Evolutionary conservation across 352 stramenopile species (phyloP).

Genomic region (Pythium phragmiticola): DNA sequence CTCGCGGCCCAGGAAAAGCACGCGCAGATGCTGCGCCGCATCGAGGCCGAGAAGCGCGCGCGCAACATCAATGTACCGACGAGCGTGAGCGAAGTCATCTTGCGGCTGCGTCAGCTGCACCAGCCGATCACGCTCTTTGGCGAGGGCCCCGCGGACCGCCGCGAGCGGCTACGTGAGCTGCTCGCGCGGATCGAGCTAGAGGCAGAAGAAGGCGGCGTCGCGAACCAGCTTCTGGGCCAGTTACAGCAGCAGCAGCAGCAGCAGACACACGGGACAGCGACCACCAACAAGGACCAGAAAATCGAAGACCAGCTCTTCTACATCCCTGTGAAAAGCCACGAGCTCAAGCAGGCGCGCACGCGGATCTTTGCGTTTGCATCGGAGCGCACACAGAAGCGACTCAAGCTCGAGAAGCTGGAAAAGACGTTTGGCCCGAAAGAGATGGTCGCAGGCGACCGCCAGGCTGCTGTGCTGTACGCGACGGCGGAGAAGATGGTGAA

Average conservation of each 20-base stretch:
- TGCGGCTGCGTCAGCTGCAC: constrained; percentile 85
- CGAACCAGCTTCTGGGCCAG: constrained; percentile 51
- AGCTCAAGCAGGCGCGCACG: constrained; percentile 83
- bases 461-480: constrained; percentile 81
- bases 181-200: constrained; percentile 82
- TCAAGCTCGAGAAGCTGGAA: constrained; percentile 56
- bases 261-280: constrained; percentile 38
- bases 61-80: constrained; percentile 93
- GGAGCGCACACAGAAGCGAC: constrained; percentile 47
- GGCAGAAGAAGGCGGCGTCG: constrained; percentile 60
- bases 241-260: constrained; percentile 23
- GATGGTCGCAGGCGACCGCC: constrained; percentile 50
- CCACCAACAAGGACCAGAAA: constrained; percentile 21
- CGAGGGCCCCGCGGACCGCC: constrained; percentile 93
- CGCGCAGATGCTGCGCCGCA: constrained; percentile 75
- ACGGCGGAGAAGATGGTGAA: constrained; percentile 77
- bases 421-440: constrained; percentile 40
- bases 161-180: constrained; percentile 91
- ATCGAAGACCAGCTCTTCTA: constrained; percentile 85
- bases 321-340: constrained; percentile 67
- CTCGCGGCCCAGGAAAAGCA: constrained; percentile 85
- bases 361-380: constrained; percentile 82
- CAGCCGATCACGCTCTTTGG: constrained; percentile 95
- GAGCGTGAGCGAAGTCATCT: constrained; percentile 88
- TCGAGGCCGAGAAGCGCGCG: constrained; percentile 91